Base-by-base conservation (phyloP, 2,329 filamentous ascomycete species). In the Fonsecaea pedrosoi region DNA sequence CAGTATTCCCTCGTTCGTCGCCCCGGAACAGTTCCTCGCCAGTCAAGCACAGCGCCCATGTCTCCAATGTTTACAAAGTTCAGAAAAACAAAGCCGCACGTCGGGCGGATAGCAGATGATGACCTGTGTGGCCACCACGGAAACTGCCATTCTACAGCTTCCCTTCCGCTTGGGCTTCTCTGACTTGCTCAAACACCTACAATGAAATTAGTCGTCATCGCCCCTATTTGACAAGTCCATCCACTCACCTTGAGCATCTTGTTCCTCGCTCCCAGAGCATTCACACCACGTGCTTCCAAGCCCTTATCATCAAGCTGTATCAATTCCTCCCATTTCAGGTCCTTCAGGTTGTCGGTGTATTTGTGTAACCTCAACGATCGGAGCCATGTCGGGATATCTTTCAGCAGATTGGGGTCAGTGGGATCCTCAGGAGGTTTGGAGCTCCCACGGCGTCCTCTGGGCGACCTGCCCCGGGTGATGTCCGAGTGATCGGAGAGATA, bases 401-500 rank as follows among this genome's bases (percentile, higher is more conserved):
- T 92, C 73, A 99, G 85, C 67, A 99, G 86, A 50, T 86, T 89
- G 15, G 91, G 90, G 78, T 99, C 95, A 21, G 94, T 98, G 3
- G 95, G 95, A 75, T 99, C 95, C 83, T 99, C 95, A 55, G 95
- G 95, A 35, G 95, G 95, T 85, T 98, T 99, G 53, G 92, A 97
- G 84, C 90, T 97, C 71, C 95, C 95, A 73, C 95, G 87, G 70
- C 95, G 89, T 74, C 95, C 95, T 73, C 95, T 89, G 65, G 95
- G 95, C 67, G 94, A 98, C 64, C 95, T 89, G 59, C 95, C 95
- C 70, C 95, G 91, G 64, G 88, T 87, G 79, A 97, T 91, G 73
- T 97, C 94, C 50, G 92, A 96, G 76, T 96, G 92, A 76, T 98
- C 95, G 32, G 94, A 97, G 60, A 97, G 83, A 78, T 98, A 97